Conservation (phyloP, 176 grass and related monocot genomes). For the Aegilops speltoides region DNA sequence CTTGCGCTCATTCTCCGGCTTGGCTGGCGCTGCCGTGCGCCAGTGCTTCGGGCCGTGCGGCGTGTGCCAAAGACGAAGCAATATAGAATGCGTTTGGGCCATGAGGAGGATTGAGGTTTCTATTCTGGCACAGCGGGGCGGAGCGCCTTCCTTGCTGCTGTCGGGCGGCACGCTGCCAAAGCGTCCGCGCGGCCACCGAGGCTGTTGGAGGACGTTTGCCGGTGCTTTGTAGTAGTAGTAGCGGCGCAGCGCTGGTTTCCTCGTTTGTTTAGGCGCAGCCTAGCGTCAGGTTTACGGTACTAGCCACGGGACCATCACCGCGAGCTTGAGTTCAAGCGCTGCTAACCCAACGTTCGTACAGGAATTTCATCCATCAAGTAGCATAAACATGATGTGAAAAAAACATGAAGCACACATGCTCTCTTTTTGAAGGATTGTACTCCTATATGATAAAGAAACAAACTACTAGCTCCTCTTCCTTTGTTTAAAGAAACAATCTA, state of each 20-base stretch:
- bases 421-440: no score
- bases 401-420: background rate
- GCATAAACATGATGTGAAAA: background rate
- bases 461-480: background rate
- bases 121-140: slow-evolving; percentile 44
- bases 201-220: background rate
- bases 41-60: background rate
- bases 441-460: background rate
- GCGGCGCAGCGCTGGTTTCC: background rate
- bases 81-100: slow-evolving; percentile 30
- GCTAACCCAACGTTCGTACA: background rate
- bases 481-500: background rate
- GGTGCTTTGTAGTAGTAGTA: no score
- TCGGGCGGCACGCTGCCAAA: slow-evolving; percentile 47
- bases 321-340: background rate
- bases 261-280: background rate
- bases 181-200: slow-evolving; percentile 23
- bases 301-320: background rate
- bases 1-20: no score
- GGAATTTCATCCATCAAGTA: no score
- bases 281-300: background rate
- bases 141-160: slow-evolving; percentile 29
- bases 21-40: no score
- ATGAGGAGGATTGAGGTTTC: slow-evolving; percentile 2
- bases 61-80: no score